Conservation (phyloP, 2,329 filamentous ascomycete species). For the Fusarium sp. region DNA sequence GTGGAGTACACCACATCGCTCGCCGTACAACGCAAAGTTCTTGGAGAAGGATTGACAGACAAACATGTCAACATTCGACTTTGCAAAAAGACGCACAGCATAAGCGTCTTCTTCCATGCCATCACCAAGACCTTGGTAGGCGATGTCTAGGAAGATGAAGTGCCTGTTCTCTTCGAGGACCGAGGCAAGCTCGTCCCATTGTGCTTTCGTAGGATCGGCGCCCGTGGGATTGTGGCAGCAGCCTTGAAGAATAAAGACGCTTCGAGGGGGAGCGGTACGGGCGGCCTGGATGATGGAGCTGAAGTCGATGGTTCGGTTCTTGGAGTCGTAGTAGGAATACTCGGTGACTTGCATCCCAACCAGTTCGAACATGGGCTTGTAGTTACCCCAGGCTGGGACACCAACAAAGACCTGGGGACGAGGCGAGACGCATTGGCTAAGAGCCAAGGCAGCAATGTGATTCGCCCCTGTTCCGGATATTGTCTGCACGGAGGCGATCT, state of each 20-base stretch:
- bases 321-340: slow-evolving; percentile 49
- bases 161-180: slow-evolving; percentile 25
- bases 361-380: slow-evolving; percentile 47
- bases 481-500: slow-evolving; percentile 51
- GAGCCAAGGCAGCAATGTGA: slow-evolving; percentile 50
- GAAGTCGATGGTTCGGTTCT: slow-evolving; percentile 45
- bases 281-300: slow-evolving; percentile 38
- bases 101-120: slow-evolving; percentile 51
- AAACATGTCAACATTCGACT: slow-evolving; percentile 47
- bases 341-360: slow-evolving; percentile 45
- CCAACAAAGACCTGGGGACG: slow-evolving; percentile 47
- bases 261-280: slow-evolving; percentile 44
- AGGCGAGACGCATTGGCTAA: slow-evolving; percentile 41
- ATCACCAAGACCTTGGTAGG: slow-evolving; percentile 53
- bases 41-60: slow-evolving; percentile 55
- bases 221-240: slow-evolving; percentile 55
- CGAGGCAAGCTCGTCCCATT: slow-evolving; percentile 48
- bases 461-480: slow-evolving; percentile 54
- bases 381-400: slow-evolving; percentile 49
- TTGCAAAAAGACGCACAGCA: slow-evolving; percentile 43
- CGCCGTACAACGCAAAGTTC: slow-evolving; percentile 54
- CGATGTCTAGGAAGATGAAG: slow-evolving; percentile 52
- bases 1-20: slow-evolving; percentile 48
- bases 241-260: slow-evolving; percentile 52
- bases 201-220: slow-evolving; percentile 46